These are phyloP conservation scores for Euryodendron excelsum DNA, from an alignment of 148 eudicot genomes.

Conservation along the genomic window DNA sequence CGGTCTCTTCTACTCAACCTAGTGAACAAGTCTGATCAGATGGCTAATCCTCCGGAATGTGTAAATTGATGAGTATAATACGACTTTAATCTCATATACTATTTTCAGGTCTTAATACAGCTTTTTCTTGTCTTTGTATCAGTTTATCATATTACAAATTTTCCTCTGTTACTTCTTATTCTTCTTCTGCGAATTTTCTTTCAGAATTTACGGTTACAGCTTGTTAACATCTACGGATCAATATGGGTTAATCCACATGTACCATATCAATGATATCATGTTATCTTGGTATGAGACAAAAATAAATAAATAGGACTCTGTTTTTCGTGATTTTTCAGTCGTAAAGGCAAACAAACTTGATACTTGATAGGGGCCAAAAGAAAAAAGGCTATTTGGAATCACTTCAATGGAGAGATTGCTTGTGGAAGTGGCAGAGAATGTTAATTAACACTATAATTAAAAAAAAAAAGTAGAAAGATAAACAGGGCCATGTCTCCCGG, in stretches of 20 bases:
- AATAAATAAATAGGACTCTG: neutral
- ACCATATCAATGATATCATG: no score
- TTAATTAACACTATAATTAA: no score
- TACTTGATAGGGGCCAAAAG: no score
- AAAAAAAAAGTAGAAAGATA: no score
- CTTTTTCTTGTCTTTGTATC: neutral
- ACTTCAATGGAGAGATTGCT: no score
- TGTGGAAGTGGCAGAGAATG: no score
- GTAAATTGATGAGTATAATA: conserved; percentile 4
- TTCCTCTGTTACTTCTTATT: neutral
- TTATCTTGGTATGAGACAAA: neutral
- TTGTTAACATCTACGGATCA: neutral
- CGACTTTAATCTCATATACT: neutral
- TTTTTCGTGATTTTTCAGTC: neutral
- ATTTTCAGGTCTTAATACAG: neutral
- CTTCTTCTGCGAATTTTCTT: neutral
- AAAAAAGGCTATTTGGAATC: no score
- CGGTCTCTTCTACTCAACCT: neutral
- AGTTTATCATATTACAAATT: neutral
- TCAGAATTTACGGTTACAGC: no score
- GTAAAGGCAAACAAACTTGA: no score
- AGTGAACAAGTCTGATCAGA: neutral
- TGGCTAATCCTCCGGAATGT: neutral
- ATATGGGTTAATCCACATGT: no score
- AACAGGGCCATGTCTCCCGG: no score